Base-by-base conservation (phyloP, 2,329 filamentous ascomycete species). In the Acephala macrosclerotiorum region DNA sequence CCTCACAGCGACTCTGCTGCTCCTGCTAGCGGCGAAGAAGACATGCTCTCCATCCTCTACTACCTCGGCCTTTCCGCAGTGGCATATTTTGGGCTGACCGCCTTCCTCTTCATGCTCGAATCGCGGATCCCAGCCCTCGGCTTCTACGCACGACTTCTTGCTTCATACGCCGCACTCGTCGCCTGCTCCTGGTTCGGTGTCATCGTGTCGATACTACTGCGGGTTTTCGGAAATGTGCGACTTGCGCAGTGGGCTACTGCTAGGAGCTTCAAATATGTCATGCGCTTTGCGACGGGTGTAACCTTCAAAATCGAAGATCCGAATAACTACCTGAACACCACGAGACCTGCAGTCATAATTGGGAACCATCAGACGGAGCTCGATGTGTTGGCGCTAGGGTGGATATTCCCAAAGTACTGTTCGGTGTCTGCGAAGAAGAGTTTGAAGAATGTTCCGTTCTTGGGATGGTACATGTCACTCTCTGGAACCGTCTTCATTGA, bases 321-420 rank as follows among this genome's bases (percentile, higher is more conserved):
- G 45, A 77, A 88, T 66, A 79, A 89, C 70, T 77, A 89, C 59
- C 72, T 77, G 8, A 71, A 68, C 14, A 89, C 83, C 11, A 83
- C 83, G 33, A 87, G 95, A 60, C 96, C 96, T 0, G 94, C 93
- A 64, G 91, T 99, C 64, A 94, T 99, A 75, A 85, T 99, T 72
- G 92, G 91, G 47, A 98, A 98, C 80, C 96, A 99, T 81, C 96
- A 99, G 85, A 93, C 92, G 25, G 96, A 98, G 81, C 87, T 99
- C 71, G 96, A 99, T 77, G 92, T 99, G 47, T 85, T 97, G 66
- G 91, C 97, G 88, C 86, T 99, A 33, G 96, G 94, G 68, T 83
- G 85, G 79, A 88, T 97, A 75, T 98, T 97, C 80, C 96, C 96
- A 57, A 89, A 88, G 74, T 94, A 96, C 84, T 97, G 92, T 83